Base-by-base conservation (phyloP, 2,329 filamentous ascomycete species). In the Arthrobotrys pseudoclavata region DNA sequence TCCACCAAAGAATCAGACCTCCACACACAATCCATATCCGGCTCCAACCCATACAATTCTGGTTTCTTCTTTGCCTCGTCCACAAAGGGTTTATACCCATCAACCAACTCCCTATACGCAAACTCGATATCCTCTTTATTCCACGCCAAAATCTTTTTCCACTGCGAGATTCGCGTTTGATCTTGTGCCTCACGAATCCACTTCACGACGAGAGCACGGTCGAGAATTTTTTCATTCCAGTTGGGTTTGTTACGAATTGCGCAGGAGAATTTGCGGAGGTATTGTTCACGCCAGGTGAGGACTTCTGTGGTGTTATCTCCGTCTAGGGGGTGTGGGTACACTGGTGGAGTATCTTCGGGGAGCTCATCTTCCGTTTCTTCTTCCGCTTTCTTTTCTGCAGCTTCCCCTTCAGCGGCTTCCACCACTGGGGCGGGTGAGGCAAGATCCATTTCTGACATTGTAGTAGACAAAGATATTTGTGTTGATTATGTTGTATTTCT, bases 1-100 rank as follows among this genome's bases (percentile, higher is more conserved):
- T 74, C 69, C 0, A 79, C 69, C 10, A 79, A 29, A 24, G 24
- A 42, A 50, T 79, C 75, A 6, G 45, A 47, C 29, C 75, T 57
- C 75, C 75, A 79, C 0, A 79, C 75, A 26, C 45, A 63, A 68
- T 79, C 76, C 40, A 80, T 77, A 50, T 75, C 69, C 26, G 76
- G 76, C 47, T 77, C 61, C 5, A 79, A 47, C 6, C 64, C 66
- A 29, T 60, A 62, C 3, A 37, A n/a, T 15, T 60, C 48, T 29
- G 29, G 42, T 31, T 76, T 68, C 60, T 70, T 26, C 13, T 37
- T 62, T 15, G 53, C 20, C 37, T 63, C 47, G 3, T 66, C 62
- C 18, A 71, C 76, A 60, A 66, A 76, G 0, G 26, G 48, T 29
- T 63, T 64, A 45, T 79, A 80, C 15, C 22, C 50, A 18, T 77